Percentiles rank a stretch among this genome's conserved stretches.
Conservation (phyloP, 78 protist species). For the Planoprotostelium fungivorum region DNA sequence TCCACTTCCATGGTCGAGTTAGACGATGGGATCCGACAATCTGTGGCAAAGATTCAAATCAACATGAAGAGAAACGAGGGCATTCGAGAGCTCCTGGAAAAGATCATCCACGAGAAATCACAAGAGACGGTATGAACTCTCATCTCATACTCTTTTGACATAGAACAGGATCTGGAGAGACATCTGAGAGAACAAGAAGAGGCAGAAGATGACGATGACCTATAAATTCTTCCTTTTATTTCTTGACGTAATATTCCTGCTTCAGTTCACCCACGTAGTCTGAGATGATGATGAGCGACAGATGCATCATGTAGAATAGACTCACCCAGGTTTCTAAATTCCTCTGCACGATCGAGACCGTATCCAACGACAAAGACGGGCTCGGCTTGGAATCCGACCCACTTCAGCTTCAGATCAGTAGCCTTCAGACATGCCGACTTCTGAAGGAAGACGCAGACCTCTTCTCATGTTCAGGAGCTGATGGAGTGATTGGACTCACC, state of each 20-base stretch:
- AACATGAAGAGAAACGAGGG: not conserved
- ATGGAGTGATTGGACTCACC: not conserved
- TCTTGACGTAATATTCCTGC: slow-evolving; percentile 26
- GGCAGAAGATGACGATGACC: not conserved
- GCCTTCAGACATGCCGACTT: slow-evolving; percentile 53
- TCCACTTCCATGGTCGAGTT: not conserved
- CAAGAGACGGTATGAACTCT: not conserved
- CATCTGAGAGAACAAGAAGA: not conserved
- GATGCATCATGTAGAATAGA: not conserved
- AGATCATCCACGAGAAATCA: not conserved
- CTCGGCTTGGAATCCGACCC: slow-evolving; percentile 51
- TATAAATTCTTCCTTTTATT: not conserved
- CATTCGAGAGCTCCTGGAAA: not conserved
- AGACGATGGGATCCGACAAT: not conserved
- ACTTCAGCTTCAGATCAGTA: slow-evolving; percentile 25
- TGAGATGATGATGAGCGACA: not conserved
- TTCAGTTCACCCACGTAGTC: slow-evolving; percentile 45
- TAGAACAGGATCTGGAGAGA: not conserved
- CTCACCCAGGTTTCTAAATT: slow-evolving; percentile 38
- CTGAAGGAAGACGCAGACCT: slow-evolving; percentile 29
- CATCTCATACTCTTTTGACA: not conserved
- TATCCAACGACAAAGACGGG: slow-evolving; percentile 59
- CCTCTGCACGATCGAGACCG: slow-evolving; percentile 56
- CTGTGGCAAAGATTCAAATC: not conserved
- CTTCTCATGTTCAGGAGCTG: slow-evolving; percentile 1